Percentiles rank a stretch among this genome's conserved stretches.
phyloP scores from a whole-genome alignment of 164 flowering plant species.

The Sextonia rubra region DNA sequence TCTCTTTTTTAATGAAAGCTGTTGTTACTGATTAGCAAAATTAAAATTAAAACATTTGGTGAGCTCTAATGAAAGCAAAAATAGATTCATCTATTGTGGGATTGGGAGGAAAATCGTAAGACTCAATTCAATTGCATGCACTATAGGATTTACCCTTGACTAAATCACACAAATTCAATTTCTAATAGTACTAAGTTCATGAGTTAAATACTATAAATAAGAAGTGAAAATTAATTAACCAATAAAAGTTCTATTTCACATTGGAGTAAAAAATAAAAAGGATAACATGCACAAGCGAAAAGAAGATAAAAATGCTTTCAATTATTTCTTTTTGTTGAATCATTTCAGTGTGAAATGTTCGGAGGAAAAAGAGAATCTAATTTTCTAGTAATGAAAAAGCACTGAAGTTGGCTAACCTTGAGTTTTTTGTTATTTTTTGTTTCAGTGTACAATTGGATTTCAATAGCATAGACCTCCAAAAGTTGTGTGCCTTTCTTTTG shows the following conservation, averaged over 20 bases:
- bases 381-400: background rate
- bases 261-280: background rate
- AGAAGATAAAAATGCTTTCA: background rate
- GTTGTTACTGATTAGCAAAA: too few species aligned
- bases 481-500: conserved; percentile 99
- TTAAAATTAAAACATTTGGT: too few species aligned
- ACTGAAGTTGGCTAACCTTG: conserved; percentile 44
- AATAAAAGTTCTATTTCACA: background rate
- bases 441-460: conserved; percentile 98
- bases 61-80: too few species aligned
- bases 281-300: background rate
- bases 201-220: background rate
- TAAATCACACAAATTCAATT: too few species aligned
- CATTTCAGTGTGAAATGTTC: background rate
- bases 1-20: too few species aligned
- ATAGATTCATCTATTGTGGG: too few species aligned
- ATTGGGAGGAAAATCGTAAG: too few species aligned
- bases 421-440: conserved; percentile 96
- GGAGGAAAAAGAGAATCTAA: background rate
- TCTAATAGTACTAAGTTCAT: background rate
- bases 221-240: background rate
- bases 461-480: conserved; percentile 96
- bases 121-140: too few species aligned
- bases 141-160: too few species aligned
- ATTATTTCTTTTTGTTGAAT: too few species aligned